Percentiles rank a stretch among this genome's conserved stretches.
Evolutionary conservation across 805 yeast species (phyloP).

Genomic region (Sugiyamaella valdiviana): DNA sequence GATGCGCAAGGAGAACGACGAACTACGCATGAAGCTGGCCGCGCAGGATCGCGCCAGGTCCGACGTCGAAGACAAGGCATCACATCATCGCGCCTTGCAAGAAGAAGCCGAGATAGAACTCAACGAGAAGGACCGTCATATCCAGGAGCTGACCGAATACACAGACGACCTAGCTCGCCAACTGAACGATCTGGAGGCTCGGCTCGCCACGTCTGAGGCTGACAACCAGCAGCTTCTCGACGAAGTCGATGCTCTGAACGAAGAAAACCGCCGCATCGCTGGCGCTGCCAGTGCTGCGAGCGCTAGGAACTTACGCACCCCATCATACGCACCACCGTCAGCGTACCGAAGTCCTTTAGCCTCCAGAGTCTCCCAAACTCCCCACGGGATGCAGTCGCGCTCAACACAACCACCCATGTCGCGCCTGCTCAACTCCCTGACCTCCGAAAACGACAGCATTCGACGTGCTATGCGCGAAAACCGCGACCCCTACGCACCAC

Average conservation of each 20-base stretch:
- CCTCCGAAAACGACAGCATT: conserved; percentile 6
- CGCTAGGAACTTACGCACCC: not conserved
- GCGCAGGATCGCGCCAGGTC: not conserved
- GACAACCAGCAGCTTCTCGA: not conserved
- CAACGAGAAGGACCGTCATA: not conserved
- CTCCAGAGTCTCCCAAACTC: not conserved
- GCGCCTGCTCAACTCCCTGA: not conserved
- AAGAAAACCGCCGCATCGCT: conserved; percentile 1
- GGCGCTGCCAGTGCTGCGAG: not conserved
- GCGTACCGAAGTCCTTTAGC: not conserved
- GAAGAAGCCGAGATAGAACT: not conserved
- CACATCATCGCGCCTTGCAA: not conserved
- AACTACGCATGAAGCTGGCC: conserved; percentile 1
- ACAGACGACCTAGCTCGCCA: not conserved
- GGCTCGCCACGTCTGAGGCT: not conserved
- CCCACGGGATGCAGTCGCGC: not conserved
- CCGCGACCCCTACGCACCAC: conserved; percentile 1
- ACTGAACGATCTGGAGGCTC: not conserved
- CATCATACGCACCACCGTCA: not conserved
- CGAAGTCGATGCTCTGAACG: not conserved
- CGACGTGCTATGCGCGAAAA: conserved; percentile 7
- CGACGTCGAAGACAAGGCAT: not conserved
- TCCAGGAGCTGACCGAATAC: not conserved
- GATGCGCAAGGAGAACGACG: conserved; percentile 4
- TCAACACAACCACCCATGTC: conserved; percentile 3